Evolutionary conservation across 2,329 filamentous ascomycete genomes (phyloP), one percentile per base, ranked within the genome.

Genomic region (Cyphellophora attinorum): DNA sequence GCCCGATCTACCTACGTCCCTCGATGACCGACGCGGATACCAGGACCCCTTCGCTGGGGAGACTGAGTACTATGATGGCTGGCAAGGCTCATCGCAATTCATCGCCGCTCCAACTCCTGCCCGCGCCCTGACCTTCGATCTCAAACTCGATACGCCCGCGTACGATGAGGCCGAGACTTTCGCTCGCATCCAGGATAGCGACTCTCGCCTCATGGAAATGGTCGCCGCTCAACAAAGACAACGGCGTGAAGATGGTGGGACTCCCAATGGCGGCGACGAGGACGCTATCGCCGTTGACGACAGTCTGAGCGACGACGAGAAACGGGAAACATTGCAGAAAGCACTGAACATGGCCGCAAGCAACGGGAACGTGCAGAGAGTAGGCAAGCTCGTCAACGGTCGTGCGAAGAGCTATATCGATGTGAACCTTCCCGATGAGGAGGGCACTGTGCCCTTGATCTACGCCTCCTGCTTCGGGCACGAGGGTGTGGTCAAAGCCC

Each of bases 401-500:
- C 76, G 76, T 38, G 81, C 83, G 11, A 83, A 76, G 50, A 58
- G 73, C 6, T 86, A 79, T 52, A 72, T 96, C 39, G 81, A 96
- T 57, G 73, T 95, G 46, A 84, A 98, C 59, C 78, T 79, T 37
- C 74, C 84, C 10, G 91, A 98, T 55, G 84, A 93, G 50, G 91
- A 98, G 56, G 91, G 91, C 11, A 96, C 91, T 1, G 84, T 88
- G n/a, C 85, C 91, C 2, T 64, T 98, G 44, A 94, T 98, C 41
- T 98, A 98, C 58, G 91, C 91, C 10, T 94, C 88, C 65, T 98
- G 91, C 55, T 98, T 98, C 68, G 84, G 91, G 25, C 91, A 98
- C 56, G 84, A 93, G 59, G 74, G 80, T 30, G 88, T 94, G 3
- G 91, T 96, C 15, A 73, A 81, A 39, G 76, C 81, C 23, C 72